Conservation (phyloP, 2,329 filamentous ascomycete species). For the Trichoderma sp. region DNA sequence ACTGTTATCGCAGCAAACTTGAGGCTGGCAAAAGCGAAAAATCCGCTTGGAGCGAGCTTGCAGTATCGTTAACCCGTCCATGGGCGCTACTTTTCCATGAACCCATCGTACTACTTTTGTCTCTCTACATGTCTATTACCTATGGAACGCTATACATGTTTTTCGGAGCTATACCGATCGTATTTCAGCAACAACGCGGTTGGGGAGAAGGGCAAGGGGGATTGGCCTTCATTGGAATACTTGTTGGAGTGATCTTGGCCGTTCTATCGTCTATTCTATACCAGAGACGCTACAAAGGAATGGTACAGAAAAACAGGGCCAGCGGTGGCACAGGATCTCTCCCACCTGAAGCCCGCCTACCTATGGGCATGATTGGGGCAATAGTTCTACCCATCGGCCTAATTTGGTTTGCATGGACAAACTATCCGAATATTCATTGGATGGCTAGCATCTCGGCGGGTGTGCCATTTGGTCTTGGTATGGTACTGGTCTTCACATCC, state of each 20-base stretch:
- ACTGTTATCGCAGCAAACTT: not conserved
- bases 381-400: slow-evolving; percentile 53
- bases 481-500: slow-evolving; percentile 57
- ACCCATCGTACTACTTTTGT: slow-evolving; percentile 81
- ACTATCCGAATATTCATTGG: slow-evolving; percentile 50
- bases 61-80: not conserved
- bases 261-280: not conserved
- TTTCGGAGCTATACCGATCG: slow-evolving; percentile 80
- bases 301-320: not conserved
- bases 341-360: slow-evolving; percentile 50
- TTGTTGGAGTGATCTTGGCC: not conserved
- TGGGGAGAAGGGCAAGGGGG: slow-evolving; percentile 66
- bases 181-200: slow-evolving; percentile 71
- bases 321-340: not conserved
- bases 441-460: slow-evolving; percentile 40
- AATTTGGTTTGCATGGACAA: slow-evolving; percentile 61
- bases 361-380: slow-evolving; percentile 53
- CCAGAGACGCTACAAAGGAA: not conserved
- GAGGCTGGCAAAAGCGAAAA: not conserved
- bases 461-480: slow-evolving; percentile 48
- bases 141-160: slow-evolving; percentile 86
- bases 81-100: slow-evolving; percentile 51
- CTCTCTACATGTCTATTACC: slow-evolving; percentile 76
- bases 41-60: not conserved
- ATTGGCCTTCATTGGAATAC: slow-evolving; percentile 46